These are phyloP conservation scores for Aureobasidium sp. DNA, from an alignment of 2,329 filamentous ascomycete genomes.

Conservation along the genomic window DNA sequence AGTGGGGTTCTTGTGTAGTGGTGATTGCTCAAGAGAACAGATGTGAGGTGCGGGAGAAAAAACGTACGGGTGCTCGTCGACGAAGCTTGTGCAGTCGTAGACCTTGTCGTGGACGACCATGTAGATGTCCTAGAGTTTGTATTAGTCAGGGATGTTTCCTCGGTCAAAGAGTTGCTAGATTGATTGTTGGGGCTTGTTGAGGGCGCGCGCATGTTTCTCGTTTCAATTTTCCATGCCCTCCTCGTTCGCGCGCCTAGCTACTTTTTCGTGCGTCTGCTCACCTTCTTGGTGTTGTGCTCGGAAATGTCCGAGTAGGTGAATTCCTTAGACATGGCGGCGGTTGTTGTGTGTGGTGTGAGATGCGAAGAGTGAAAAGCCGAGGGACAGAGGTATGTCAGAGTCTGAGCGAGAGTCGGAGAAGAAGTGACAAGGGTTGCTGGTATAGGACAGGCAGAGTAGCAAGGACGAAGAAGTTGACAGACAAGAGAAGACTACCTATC, in stretches of 20 bases:
- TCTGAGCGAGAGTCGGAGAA: not conserved
- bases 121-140: slow-evolving; percentile 58
- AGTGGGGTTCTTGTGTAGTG: slow-evolving; percentile 14
- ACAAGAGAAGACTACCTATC: too few species aligned
- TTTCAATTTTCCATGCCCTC: not conserved
- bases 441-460: not conserved
- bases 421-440: not conserved
- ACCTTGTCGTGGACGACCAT: slow-evolving; percentile 94
- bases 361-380: not conserved
- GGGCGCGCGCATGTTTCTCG: not conserved
- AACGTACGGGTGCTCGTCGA: slow-evolving; percentile 91
- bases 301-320: slow-evolving; percentile 76
- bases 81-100: slow-evolving; percentile 81
- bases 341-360: not conserved
- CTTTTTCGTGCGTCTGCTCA: not conserved
- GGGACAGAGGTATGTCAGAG: not conserved
- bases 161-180: not conserved
- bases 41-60: slow-evolving; percentile 5
- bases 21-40: not conserved
- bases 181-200: not conserved
- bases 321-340: slow-evolving; percentile 46
- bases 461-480: slow-evolving; percentile 12
- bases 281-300: slow-evolving; percentile 81
- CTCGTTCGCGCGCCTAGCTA: not conserved
- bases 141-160: not conserved